These are phyloP conservation scores for Alloascoidea africana DNA, from an alignment of 805 yeast genomes.

Conservation along the genomic window DNA sequence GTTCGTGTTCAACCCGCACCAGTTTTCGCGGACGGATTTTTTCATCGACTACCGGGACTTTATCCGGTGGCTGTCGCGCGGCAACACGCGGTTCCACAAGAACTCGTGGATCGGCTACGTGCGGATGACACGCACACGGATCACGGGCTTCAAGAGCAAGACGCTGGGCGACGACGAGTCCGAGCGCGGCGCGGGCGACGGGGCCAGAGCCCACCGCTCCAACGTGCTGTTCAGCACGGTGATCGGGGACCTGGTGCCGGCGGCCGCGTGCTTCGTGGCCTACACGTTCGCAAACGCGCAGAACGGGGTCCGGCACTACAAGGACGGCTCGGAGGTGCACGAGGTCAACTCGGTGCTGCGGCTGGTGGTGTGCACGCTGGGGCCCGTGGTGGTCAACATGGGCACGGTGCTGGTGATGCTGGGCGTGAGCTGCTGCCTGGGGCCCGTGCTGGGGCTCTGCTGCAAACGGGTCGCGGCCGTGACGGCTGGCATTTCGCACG, in stretches of 20 bases:
- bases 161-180: constrained; percentile 49
- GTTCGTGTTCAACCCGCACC: constrained; percentile 93
- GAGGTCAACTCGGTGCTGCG: constrained; percentile 48
- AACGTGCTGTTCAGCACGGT: constrained; percentile 74
- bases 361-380: constrained; percentile 48
- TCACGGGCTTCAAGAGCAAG: constrained; percentile 82
- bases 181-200: constrained; percentile 50
- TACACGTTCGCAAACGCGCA: constrained; percentile 76
- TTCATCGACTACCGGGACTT: constrained; percentile 92
- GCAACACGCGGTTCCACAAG: constrained; percentile 48
- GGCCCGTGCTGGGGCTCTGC: constrained; percentile 88
- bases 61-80: constrained; percentile 75
- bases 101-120: constrained; percentile 74
- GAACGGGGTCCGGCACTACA: constrained; percentile 47
- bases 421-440: constrained; percentile 90
- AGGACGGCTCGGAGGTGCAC: constrained; percentile 16
- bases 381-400: constrained; percentile 81
- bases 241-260: constrained; percentile 52
- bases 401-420: constrained; percentile 71
- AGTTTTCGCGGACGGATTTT: constrained; percentile 91
- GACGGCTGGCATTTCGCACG: constrained; percentile 92
- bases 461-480: constrained; percentile 96
- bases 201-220: constrained; percentile 61
- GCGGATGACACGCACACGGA: constrained; percentile 67
- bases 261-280: constrained; percentile 58